Evolutionary conservation across 2,329 filamentous ascomycete genomes (phyloP).

Genomic region (Exutisphaerella laricina): DNA sequence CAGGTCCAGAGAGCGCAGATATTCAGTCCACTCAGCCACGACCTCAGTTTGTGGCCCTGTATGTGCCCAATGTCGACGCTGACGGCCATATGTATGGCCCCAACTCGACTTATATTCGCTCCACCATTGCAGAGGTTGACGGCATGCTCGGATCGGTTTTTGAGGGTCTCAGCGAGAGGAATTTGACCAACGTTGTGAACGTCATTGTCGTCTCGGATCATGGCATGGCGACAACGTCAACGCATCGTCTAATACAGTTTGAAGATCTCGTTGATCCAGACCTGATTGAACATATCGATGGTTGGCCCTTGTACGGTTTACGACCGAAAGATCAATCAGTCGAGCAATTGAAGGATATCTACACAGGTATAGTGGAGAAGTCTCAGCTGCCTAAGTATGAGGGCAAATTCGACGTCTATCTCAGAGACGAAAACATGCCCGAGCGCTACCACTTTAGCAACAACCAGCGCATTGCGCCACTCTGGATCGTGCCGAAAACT

Average conservation of each 20-base stretch:
- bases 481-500: conserved; percentile 89
- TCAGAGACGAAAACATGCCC: conserved; percentile 83
- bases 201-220: conserved; percentile 96
- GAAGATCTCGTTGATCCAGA: conserved; percentile 78
- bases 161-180: conserved; percentile 68
- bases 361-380: conserved; percentile 52
- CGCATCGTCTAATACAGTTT: conserved; percentile 73
- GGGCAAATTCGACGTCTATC: conserved; percentile 77
- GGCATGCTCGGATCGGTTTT: conserved; percentile 74
- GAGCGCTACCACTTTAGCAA: conserved; percentile 84
- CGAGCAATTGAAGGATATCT: conserved; percentile 54
- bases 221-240: conserved; percentile 92
- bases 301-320: conserved; percentile 89
- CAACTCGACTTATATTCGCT: conserved; percentile 84
- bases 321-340: conserved; percentile 67
- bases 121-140: conserved; percentile 75
- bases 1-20: conserved; percentile 62
- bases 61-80: conserved; percentile 85
- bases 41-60: conserved; percentile 87
- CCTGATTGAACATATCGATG: conserved; percentile 78
- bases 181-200: conserved; percentile 85
- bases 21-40: conserved; percentile 51
- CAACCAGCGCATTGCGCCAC: conserved; percentile 82
- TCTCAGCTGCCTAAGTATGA: conserved; percentile 54
- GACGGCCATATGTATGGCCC: conserved; percentile 86